A percentile compares a stretch with the other conserved stretches of the same genome.
These are phyloP conservation scores for Skeletonema grethae DNA, from an alignment of 108 stramenopile genomes.

Conservation along the genomic window DNA sequence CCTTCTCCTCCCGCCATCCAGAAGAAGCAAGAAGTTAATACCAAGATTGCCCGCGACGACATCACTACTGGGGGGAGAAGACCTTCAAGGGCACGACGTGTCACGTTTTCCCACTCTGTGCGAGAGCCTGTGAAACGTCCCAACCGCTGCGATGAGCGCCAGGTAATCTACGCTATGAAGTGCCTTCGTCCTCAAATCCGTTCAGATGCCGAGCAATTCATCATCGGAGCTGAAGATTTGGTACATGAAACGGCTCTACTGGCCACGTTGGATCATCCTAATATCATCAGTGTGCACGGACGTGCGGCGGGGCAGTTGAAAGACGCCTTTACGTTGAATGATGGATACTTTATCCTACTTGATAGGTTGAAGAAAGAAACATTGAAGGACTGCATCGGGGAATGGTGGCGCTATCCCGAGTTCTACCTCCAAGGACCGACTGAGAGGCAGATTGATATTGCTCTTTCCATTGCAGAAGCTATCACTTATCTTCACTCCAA, in stretches of 20 bases:
- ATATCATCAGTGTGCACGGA: slow-evolving; percentile 35
- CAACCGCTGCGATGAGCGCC: neutral
- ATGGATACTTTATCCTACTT: slow-evolving; percentile 32
- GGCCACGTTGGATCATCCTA: slow-evolving; percentile 21
- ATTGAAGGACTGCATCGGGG: neutral
- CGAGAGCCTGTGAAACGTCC: neutral
- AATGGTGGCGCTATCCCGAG: neutral
- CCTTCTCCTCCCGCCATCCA: neutral
- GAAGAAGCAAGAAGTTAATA: neutral
- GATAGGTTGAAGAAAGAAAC: slow-evolving; percentile 7
- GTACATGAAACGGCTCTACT: slow-evolving; percentile 34
- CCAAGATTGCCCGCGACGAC: neutral
- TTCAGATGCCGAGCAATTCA: slow-evolving; percentile 16
- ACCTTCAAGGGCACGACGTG: neutral
- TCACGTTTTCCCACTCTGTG: neutral
- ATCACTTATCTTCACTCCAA: slow-evolving; percentile 63
- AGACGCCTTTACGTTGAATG: slow-evolving; percentile 10
- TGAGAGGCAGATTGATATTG: slow-evolving; percentile 14
- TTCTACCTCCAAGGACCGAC: slow-evolving; percentile 2
- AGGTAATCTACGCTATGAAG: slow-evolving; percentile 24
- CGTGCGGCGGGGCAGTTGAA: slow-evolving; percentile 16
- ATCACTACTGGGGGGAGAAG: neutral
- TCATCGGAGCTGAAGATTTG: slow-evolving; percentile 33
- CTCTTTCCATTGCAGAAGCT: slow-evolving; percentile 52
- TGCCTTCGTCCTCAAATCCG: slow-evolving; percentile 28